Conservation (phyloP, 805 yeast species). For the Ogataea ganodermae region DNA sequence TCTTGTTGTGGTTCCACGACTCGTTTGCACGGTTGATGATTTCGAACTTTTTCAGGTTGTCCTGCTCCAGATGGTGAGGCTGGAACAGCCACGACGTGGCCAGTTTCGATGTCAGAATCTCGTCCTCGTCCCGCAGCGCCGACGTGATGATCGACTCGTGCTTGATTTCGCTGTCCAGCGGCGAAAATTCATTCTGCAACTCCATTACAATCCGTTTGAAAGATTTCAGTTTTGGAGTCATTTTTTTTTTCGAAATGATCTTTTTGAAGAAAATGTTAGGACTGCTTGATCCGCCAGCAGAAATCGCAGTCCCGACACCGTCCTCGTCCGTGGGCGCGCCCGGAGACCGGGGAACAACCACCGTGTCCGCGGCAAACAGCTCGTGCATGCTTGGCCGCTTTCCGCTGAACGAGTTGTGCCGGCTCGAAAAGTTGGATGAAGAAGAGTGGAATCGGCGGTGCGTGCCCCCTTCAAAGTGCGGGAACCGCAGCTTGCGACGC, state of each 20-base stretch:
- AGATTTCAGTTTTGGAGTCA: constrained; percentile 38
- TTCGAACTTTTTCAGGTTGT: constrained; percentile 33
- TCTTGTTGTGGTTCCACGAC: constrained; percentile 36
- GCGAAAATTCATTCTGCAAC: constrained; percentile 36
- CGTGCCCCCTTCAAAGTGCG: background rate
- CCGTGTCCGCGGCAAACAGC: constrained; percentile 12
- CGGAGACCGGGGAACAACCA: constrained; percentile 20
- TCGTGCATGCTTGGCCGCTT: constrained; percentile 19
- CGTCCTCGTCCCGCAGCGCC: constrained; percentile 34
- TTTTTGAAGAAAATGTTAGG: constrained; percentile 35
- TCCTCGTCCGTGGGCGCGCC: constrained; percentile 4
- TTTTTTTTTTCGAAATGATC: constrained; percentile 29
- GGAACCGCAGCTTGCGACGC: constrained; percentile 1
- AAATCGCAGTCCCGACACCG: background rate
- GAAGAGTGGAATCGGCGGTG: constrained; percentile 15
- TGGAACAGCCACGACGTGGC: constrained; percentile 17
- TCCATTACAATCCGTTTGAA: constrained; percentile 38
- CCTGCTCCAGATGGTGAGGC: constrained; percentile 9
- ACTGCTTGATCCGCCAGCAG: constrained; percentile 5
- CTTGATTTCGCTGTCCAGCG: constrained; percentile 37
- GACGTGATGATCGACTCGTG: constrained; percentile 38
- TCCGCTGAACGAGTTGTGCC: constrained; percentile 21
- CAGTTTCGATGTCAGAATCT: constrained; percentile 19
- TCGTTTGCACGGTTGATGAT: constrained; percentile 39
- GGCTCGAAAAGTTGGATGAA: constrained; percentile 19